Conservation (phyloP, 441 rosid genomes). For the Brassica hybrid region DNA sequence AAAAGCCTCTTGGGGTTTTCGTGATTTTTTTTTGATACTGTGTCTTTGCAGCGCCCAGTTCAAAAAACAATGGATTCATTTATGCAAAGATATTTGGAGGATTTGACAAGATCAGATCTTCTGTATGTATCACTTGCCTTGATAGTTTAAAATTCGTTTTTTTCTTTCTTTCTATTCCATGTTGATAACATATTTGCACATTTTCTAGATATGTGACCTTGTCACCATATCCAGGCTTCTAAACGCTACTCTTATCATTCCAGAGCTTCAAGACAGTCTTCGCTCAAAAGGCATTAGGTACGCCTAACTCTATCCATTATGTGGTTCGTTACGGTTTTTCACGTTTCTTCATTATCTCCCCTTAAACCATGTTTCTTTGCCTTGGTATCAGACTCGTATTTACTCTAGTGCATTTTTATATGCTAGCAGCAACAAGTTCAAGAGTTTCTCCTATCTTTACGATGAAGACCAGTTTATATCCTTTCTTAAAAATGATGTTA, state of each 20-base stretch:
- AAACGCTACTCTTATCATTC: constrained; percentile 83
- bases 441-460: too few relatives aligned
- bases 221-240: too few relatives aligned
- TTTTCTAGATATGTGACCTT: too few relatives aligned
- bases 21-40: neutral
- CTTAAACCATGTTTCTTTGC: neutral
- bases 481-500: too few relatives aligned
- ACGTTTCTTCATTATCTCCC: too few relatives aligned
- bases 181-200: constrained; percentile 57
- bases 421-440: too few relatives aligned
- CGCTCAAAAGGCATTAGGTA: constrained; percentile 95
- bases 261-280: constrained; percentile 95
- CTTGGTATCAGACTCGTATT: constrained; percentile 24
- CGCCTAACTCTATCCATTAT: constrained; percentile 17
- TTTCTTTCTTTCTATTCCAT: constrained; percentile 26
- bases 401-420: constrained; percentile 20
- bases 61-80: constrained; percentile 69
- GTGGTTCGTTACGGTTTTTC: too few relatives aligned
- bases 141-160: neutral
- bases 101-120: constrained; percentile 86
- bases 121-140: constrained; percentile 60
- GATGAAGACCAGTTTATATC: too few relatives aligned
- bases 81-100: constrained; percentile 96
- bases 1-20: neutral
- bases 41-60: constrained; percentile 59